Percentiles rank a stretch among this genome's conserved stretches.
Evolutionary conservation across 495 filamentous ascomycete genomes (phyloP).

Genomic region (Penicillium arizonense): DNA sequence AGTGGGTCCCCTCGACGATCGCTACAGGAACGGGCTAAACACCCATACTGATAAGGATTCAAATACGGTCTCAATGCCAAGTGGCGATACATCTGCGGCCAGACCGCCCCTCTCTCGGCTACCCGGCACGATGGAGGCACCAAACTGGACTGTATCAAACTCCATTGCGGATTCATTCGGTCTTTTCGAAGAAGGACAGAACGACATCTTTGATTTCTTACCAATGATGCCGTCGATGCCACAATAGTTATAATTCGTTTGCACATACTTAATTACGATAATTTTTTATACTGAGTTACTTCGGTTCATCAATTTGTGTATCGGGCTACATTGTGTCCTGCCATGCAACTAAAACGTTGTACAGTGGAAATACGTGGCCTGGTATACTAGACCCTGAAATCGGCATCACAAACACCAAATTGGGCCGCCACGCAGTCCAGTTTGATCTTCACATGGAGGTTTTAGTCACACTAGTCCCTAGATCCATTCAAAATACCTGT

Average conservation of each 20-base stretch:
- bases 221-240: conserved; percentile 42
- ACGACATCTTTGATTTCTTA: conserved; percentile 45
- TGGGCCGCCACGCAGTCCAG: conserved; percentile 14
- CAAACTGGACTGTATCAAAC: conserved; percentile 43
- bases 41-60: conserved; percentile 23
- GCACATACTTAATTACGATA: background rate
- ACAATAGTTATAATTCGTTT: conserved; percentile 10
- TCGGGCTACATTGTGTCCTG: too few relatives aligned
- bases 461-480: background rate
- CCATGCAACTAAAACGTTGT: too few relatives aligned
- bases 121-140: conserved; percentile 38
- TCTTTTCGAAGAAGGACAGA: conserved; percentile 45
- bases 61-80: conserved; percentile 19
- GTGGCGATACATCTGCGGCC: conserved; percentile 19
- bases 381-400: background rate
- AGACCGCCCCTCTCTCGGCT: conserved; percentile 32
- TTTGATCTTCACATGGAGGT: conserved; percentile 12
- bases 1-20: conserved; percentile 19
- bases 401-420: background rate
- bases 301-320: too few relatives aligned
- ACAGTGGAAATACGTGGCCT: background rate
- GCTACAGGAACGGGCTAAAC: conserved; percentile 17
- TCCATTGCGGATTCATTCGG: conserved; percentile 45
- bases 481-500: background rate
- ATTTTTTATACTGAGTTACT: too few relatives aligned